Evolutionary conservation across 257 asterid species (phyloP), one percentile per base, ranked within the genome.

Genomic region (Schizonepeta tenuifolia): DNA sequence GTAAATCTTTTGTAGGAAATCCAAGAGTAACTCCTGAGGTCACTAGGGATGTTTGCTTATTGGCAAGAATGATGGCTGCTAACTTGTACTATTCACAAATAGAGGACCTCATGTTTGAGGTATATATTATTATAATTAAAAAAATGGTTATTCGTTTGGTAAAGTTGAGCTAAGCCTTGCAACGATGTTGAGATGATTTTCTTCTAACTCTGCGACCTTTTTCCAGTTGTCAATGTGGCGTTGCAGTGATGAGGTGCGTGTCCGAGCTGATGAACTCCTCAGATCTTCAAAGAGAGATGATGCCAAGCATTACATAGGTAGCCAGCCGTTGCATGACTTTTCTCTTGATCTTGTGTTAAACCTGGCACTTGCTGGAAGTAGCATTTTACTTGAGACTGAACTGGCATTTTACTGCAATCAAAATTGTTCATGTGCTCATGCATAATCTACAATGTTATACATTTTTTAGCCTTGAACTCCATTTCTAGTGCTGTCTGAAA

Each of bases 21-120:
- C 90, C 90, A 50, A 85, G 87, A 74, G 90, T 85, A 15, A 85
- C 90, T 49, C 90, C 88, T 35, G 90, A 85, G 79, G 87, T 85
- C 64, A 84, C 88, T 46, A 79, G 88, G 72, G 88, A 84, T 56
- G 88, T 84, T 20, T 84, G 88, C 81, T 79, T 84, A 33, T 74
- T 85, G 76, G 90, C 90, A 55, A 67, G 90, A 73, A 85, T 85
- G 90, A 85, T 85, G 90, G 90, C 90, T 76, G 84, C 90, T 58
- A 85, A 85, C 81, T 81, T 92, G 79, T 90, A 90, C 88, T 92
- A 85, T 74, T 90, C 98, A 63, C 93, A 84, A 77, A 92, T 92
- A 6, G 98, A 92, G 87, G 98, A 92, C 64, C 94, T 92, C 72
- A 90, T 92, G 98, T 92, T 90, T 82, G 98, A 92, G 98, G 98